Base-by-base conservation (phyloP, 169 alveolate genomes). In the Plasmodium fragile region DNA sequence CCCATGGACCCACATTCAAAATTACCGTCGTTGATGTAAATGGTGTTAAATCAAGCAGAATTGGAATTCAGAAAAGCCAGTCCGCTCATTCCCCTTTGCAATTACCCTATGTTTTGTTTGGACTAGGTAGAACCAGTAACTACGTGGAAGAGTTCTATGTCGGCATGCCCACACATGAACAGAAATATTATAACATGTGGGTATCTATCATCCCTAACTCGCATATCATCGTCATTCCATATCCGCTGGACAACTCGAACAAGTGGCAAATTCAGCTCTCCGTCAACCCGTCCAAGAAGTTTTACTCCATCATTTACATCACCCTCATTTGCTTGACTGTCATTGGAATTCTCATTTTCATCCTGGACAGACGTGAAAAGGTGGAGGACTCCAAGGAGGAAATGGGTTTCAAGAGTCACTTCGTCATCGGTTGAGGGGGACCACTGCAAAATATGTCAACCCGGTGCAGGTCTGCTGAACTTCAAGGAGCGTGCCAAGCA, bases 91-190 rank as follows among this genome's bases (percentile, higher is more conserved):
- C 79, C 59, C 93, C 93, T 11, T 70, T 95, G 36, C 97, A 95
- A 65, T 69, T 91, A 25, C 97, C 97, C 6, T 95, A 91, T 52
- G 96, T 95, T 6, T 6, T 95, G 34, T 87, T 92, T 90, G 97
- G 98, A 34, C 80, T 97, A 95, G 98, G 98, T 3, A 93, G 96
- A 87, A 97, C 98, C 13, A 97, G 97, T 87, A 97, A 97, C 93
- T 97, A 97, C 82, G 97, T 97, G 41, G 98, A 97, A 87, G 98
- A 97, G 89, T 93, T 97, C 39, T 96, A 96, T 73, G 95, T 96
- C 53, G 98, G 98, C 34, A 94, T 95, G 95, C 96, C 97, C 4
- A 93, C 96, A 93, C 92, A 82, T 69, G 71, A 94, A 30, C 84
- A 92, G 30, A 90, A 81, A 45, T 93, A 95, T 92, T 92, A 59